phyloP scores from a whole-genome alignment of 2,329 filamentous ascomycete genomes.

The Aspergillus nomiae region DNA sequence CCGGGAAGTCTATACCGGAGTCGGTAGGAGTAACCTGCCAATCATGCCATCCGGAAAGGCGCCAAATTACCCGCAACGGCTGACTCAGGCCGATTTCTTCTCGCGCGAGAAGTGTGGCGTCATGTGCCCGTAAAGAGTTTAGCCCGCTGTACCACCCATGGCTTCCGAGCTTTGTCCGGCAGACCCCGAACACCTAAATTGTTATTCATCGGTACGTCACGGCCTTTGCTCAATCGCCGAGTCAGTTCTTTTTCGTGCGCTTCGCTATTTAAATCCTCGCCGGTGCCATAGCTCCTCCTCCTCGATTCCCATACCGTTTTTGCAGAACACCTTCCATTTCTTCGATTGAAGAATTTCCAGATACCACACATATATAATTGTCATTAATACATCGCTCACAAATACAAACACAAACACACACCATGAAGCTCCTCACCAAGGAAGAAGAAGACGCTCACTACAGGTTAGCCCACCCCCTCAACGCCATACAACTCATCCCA shows the following conservation, averaged over 20 bases:
- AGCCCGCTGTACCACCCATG: neutral
- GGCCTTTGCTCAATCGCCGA: conserved; percentile 20
- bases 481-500: conserved; percentile 3
- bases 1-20: neutral
- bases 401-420: conserved; percentile 27
- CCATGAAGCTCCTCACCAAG: conserved; percentile 93
- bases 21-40: neutral
- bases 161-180: conserved; percentile 16
- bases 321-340: neutral
- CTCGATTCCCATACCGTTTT: neutral
- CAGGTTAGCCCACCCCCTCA: conserved; percentile 49
- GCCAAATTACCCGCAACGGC: neutral
- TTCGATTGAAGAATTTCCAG: neutral
- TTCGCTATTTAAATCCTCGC: conserved; percentile 3
- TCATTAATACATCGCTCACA: neutral
- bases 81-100: neutral
- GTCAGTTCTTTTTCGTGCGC: conserved; percentile 12
- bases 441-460: conserved; percentile 91
- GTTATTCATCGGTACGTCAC: conserved; percentile 23
- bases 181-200: conserved; percentile 27
- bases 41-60: neutral
- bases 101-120: conserved; percentile 5
- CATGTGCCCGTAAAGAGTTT: neutral
- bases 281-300: neutral
- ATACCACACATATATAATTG: neutral